Base-by-base conservation (phyloP, 257 asterid species). In the Nicotiana sylvestris region DNA sequence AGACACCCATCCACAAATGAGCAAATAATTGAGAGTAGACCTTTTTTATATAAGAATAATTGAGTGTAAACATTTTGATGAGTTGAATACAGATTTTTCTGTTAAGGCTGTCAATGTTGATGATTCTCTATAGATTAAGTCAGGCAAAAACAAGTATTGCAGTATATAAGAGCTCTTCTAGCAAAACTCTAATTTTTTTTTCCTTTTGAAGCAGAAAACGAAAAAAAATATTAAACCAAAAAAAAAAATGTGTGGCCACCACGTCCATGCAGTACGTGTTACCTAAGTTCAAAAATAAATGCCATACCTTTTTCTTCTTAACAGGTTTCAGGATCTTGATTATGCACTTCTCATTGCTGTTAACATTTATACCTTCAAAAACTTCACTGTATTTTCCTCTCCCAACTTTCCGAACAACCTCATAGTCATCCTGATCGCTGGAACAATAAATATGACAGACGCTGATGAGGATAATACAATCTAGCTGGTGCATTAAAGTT, bases 381-480 rank as follows among this genome's bases (percentile, higher is more conserved):
- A 87, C 90, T 64, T 87, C 90, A 76, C 90, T 87, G 76, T 87
- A 87, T 83, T 87, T 87, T n/a, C 90, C 90, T 81, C 89, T 88
- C 72, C 90, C 90, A 56, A 88, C 89, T 81, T 88, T 88, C 51
- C 90, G 87, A 66, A 88, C 87, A 61, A 88, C 90, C 86, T 88
- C 88, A 55, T 88, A 88, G 83, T 85, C 88, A 61, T 85, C 90
- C 81, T 87, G 90, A 32, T 87, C 86, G 61, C 90, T 87, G 84
- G 16, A 78, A 78, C 55, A 79, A 70, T 15, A 27, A 66, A 61
- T 25, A 61, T 35, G 80, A 27, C 15, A 1, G 39, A 4, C 15
- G 11, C 15, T 74, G 37, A 7, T 49, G 62, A 74, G 21, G 27
- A 27, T 49, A 74, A 74, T 74, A 49, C 37, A 74, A 49, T 13